Percentiles rank a stretch among this genome's conserved stretches.
These are phyloP conservation scores for Amaranthus palmeri DNA, from an alignment of 148 eudicot species.

Conservation along the genomic window DNA sequence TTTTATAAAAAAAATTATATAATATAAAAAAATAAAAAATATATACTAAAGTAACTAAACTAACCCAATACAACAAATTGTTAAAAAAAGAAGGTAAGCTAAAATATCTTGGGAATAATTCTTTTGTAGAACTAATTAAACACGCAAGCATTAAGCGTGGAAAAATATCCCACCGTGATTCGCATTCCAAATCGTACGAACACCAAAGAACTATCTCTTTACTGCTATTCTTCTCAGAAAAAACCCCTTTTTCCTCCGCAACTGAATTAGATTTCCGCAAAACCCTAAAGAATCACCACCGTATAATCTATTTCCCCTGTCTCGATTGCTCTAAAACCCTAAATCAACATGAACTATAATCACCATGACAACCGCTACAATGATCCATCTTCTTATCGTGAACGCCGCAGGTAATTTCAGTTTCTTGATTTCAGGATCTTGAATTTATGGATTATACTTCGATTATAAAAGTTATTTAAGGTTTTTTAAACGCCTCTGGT, in stretches of 20 bases:
- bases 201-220: no score
- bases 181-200: no score
- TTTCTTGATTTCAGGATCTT: neutral
- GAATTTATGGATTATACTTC: neutral
- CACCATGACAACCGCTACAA: constrained; percentile 59
- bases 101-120: no score
- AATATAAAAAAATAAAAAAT: no score
- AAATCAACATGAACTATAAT: constrained; percentile 25
- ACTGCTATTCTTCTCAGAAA: neutral
- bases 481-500: neutral
- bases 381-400: constrained; percentile 70
- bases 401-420: constrained; percentile 72
- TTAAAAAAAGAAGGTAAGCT: no score
- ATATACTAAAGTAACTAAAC: no score
- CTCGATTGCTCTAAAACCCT: constrained; percentile 6
- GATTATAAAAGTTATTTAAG: neutral
- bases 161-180: no score
- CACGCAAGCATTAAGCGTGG: no score
- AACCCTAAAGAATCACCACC: neutral
- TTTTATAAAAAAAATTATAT: no score
- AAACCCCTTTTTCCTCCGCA: neutral
- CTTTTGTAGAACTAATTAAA: no score
- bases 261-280: neutral
- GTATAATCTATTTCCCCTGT: neutral
- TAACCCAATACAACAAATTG: no score